phyloP scores from a whole-genome alignment of 140 eudicot genomes.

The Stevia rebaudiana region DNA sequence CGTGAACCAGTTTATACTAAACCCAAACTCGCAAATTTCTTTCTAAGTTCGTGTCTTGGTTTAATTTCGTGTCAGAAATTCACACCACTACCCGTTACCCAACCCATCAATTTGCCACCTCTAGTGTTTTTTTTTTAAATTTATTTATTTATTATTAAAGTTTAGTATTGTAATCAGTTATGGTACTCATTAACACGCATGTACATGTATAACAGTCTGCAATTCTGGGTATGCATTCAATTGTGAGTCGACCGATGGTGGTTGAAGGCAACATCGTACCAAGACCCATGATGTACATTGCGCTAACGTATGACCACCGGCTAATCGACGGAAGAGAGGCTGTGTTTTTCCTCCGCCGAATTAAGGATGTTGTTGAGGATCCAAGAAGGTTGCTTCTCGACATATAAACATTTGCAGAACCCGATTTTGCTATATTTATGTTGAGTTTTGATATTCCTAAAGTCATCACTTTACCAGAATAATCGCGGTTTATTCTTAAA shows the following conservation, averaged over 20 bases:
- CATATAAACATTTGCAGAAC: constrained; percentile 27
- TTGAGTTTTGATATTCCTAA: constrained; percentile 22
- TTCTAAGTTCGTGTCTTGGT: too few species aligned
- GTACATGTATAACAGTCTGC: constrained; percentile 58
- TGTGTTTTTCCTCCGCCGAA: constrained; percentile 77
- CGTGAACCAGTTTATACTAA: too few species aligned
- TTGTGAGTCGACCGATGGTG: constrained; percentile 91
- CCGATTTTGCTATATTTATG: constrained; percentile 8
- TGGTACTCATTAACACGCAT: neutral
- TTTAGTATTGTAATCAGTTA: neutral
- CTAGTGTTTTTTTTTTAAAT: neutral
- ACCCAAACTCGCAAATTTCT: too few species aligned
- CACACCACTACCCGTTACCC: neutral
- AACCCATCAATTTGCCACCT: neutral
- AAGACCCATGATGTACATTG: constrained; percentile 97
- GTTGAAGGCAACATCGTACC: constrained; percentile 81
- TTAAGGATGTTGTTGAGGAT: constrained; percentile 91
- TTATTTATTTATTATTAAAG: too few species aligned
- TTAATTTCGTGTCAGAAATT: too few species aligned
- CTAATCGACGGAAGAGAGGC: constrained; percentile 99
- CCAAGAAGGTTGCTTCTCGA: constrained; percentile 83
- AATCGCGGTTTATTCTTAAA: neutral
- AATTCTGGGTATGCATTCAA: constrained; percentile 85
- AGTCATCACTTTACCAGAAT: constrained; percentile 19
- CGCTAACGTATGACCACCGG: constrained; percentile 94